These are phyloP conservation scores for Curvularia sp. DNA, from an alignment of 2,329 filamentous ascomycete species.

Conservation along the genomic window DNA sequence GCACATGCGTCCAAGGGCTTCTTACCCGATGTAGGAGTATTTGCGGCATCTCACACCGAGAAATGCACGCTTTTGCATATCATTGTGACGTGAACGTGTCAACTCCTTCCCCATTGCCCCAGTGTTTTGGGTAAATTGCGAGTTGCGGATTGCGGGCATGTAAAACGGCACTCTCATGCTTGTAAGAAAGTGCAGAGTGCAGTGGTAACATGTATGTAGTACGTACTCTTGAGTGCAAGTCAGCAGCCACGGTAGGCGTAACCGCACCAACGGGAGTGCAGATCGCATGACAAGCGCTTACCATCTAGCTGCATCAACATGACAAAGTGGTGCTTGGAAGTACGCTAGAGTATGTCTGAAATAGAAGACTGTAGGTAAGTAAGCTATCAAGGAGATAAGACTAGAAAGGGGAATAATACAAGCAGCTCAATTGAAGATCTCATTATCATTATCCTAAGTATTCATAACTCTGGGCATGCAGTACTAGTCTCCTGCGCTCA, in stretches of 20 bases:
- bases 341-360: not conserved
- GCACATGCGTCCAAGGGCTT: not conserved
- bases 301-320: not conserved
- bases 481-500: not conserved
- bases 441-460: not conserved
- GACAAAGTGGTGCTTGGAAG: not conserved
- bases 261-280: not conserved
- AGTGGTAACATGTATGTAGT: not conserved
- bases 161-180: too few species aligned
- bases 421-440: not conserved
- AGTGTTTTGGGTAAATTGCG: too few species aligned
- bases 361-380: not conserved
- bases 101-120: too few species aligned
- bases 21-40: not conserved
- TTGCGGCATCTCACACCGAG: not conserved
- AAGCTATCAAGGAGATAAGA: too few species aligned
- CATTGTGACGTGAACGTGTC: too few species aligned
- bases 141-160: too few species aligned
- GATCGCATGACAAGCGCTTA: not conserved
- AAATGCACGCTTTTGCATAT: not conserved
- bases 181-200: not conserved
- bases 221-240: not conserved
- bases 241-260: not conserved
- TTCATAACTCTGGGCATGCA: conserved; percentile 2
- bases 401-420: too few species aligned